Base-by-base conservation (phyloP, 2,329 filamentous ascomycete genomes). In the Tolypocladium ovalisporum region DNA sequence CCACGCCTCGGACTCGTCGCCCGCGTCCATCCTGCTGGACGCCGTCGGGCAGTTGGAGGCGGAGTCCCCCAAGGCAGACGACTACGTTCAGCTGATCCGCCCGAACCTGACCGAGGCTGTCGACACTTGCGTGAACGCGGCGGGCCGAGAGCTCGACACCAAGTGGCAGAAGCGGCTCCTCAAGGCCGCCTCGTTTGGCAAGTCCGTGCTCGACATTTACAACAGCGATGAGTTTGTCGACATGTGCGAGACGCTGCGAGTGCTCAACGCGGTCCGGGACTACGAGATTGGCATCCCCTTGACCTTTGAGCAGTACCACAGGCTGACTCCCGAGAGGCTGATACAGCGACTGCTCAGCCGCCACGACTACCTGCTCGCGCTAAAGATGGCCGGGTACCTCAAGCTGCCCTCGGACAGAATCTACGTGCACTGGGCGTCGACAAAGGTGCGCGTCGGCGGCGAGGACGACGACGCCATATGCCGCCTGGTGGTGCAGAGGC, bases 181-280 rank as follows among this genome's bases (percentile, higher is more conserved):
- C n/a, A 95, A 95, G 70, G 94, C 94, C 7, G 94, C 94, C 0
- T 97, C 93, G 0, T 97, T 97, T 70, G 94, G 94, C 60, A 99
- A 99, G 71, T 97, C 94, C 0, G 94, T 97, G 0, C 80, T 99
- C 4, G 94, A 97, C 66, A 85, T 97, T 15, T 99, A 97, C 74
- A 97, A 94, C 71, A 97, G 92, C 67, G 94, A 99, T 67, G 93
- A 99, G 62, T 99, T 97, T 72, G 94, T 99, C 56, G 93, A 97
- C 61, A 97, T 97, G 87, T 96, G 91, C 64, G 93, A 99, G 71
- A 94, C 87, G 1, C 75, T 99, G 19, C 87, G 94, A 19, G 92
- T 99, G 0, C 79, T 99, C 53, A 97, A 97, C 65, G 93, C 93
- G 8, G 88, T 93, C 15, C 86, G 94, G 55, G 95, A 89, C 70